Evolutionary conservation across 805 yeast genomes (phyloP).

Genomic region (Candida xiaguanensis): DNA sequence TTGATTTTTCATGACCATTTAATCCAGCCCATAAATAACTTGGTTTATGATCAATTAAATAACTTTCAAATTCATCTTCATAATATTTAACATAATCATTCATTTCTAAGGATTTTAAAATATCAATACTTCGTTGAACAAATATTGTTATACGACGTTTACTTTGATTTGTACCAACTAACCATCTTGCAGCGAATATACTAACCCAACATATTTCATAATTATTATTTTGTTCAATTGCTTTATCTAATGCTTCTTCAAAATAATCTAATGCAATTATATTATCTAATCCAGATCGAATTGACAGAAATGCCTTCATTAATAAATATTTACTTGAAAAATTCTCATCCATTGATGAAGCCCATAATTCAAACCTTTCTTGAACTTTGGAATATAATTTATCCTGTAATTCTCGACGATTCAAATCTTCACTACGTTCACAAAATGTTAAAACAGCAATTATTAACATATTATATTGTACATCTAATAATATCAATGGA

Average conservation of each 20-base stretch:
- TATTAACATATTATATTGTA: slow-evolving; percentile 15
- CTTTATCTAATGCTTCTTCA: slow-evolving; percentile 42
- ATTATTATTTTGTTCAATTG: slow-evolving; percentile 25
- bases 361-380: slow-evolving; percentile 29
- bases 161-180: slow-evolving; percentile 17
- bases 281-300: slow-evolving; percentile 18
- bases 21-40: slow-evolving; percentile 29
- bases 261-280: slow-evolving; percentile 41
- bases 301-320: slow-evolving; percentile 26
- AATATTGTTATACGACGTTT: slow-evolving; percentile 33
- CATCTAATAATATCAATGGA: slow-evolving; percentile 20
- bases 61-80: slow-evolving; percentile 24
- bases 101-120: slow-evolving; percentile 27
- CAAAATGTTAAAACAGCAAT: slow-evolving; percentile 2
- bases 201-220: slow-evolving; percentile 39
- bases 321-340: slow-evolving; percentile 36
- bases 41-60: slow-evolving; percentile 13
- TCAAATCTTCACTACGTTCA: neutral
- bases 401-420: slow-evolving; percentile 13
- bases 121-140: slow-evolving; percentile 33
- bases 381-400: slow-evolving; percentile 18
- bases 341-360: slow-evolving; percentile 29
- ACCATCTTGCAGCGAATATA: slow-evolving; percentile 43
- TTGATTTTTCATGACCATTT: slow-evolving; percentile 9
- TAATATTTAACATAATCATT: slow-evolving; percentile 12